Evolutionary conservation across 2,329 filamentous ascomycete genomes (phyloP), one percentile per base, ranked within the genome.

Genomic region (Fusarium napiforme): DNA sequence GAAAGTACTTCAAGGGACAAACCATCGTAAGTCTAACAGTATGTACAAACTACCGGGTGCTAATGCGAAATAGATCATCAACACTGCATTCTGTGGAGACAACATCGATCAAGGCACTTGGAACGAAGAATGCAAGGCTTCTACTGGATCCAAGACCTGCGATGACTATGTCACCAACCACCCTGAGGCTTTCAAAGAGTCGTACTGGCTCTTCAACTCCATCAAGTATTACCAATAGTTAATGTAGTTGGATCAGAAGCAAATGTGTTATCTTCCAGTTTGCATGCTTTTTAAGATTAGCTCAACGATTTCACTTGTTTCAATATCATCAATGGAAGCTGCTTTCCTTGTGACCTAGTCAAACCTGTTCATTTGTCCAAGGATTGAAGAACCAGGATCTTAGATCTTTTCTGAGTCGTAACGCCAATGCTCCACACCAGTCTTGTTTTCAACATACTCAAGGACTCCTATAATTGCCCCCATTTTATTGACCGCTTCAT

Each of bases 1-100:
- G 89, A 57, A 75, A 81, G 4, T 87, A 91, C 78, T 95, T 97
- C 83, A 84, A 67, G 23, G 61, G 61, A 5, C 64, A 67, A 10
- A 66, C 61, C 7, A 66, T 67, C 6, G 64, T 67, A 18, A 60
- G 64, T 40, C 12, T 18, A 21, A 2, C 4, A 16, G 6, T 8
- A 7, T 4, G 7, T 11, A 16, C 16, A 16, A 4, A 3, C 5
- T 9, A 2, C 4, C 26, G 1, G 4, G 15, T 9, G 28, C 45
- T 67, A 60, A 66, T n/a, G 7, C 3, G 3, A 32, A 2, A 4
- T 2, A 67, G 64, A 67, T 74, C 53, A 90, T 95, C 80, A 90
- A 94, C 81, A 95, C 90, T 0, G 92, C 91, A 1, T 93, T 96
- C 79, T 97, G 94, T 81, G 94, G 94, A 23, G 89, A 91, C 75